Percentiles rank a stretch among this genome's conserved stretches.
Evolutionary conservation across 768 basidiomycete species (phyloP).

Genomic region (Russula emetica): DNA sequence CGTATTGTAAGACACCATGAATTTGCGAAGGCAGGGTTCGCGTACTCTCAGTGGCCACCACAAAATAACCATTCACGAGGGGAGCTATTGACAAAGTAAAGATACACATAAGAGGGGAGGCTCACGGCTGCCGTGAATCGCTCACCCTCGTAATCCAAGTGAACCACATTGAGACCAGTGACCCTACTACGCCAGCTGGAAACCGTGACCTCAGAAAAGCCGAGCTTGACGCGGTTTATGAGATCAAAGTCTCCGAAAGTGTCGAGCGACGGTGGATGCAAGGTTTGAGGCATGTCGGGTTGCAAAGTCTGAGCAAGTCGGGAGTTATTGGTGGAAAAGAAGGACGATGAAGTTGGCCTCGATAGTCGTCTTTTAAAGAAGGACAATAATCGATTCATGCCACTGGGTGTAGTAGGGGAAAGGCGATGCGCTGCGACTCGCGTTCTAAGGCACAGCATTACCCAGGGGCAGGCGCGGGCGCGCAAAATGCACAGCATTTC

Average conservation of each 20-base stretch:
- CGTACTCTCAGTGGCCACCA: slow-evolving; percentile 85
- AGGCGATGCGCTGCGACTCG: neutral
- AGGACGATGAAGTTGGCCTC: slow-evolving; percentile 4
- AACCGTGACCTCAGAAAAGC: slow-evolving; percentile 73
- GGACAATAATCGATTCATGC: slow-evolving; percentile 19
- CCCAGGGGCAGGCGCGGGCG: neutral
- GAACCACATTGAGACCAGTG: slow-evolving; percentile 86
- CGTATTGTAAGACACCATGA: neutral
- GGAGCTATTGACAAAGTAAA: slow-evolving; percentile 51
- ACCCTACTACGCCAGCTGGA: slow-evolving; percentile 86
- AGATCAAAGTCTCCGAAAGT: slow-evolving; percentile 80
- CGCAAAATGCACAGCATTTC: neutral
- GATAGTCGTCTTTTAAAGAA: slow-evolving; percentile 13
- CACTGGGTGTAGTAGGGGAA: neutral
- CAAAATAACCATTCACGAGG: slow-evolving; percentile 87
- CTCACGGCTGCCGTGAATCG: neutral
- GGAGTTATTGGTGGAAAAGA: slow-evolving; percentile 11
- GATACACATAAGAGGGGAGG: slow-evolving; percentile 1
- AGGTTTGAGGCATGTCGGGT: slow-evolving; percentile 19
- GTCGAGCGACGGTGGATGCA: slow-evolving; percentile 27
- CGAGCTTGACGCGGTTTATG: slow-evolving; percentile 67
- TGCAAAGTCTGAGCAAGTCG: slow-evolving; percentile 8
- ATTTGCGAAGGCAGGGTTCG: slow-evolving; percentile 14
- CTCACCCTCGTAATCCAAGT: slow-evolving; percentile 85
- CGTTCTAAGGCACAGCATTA: neutral